phyloP scores from a whole-genome alignment of 2,329 filamentous ascomycete species.

The Talaromyces sp. region DNA sequence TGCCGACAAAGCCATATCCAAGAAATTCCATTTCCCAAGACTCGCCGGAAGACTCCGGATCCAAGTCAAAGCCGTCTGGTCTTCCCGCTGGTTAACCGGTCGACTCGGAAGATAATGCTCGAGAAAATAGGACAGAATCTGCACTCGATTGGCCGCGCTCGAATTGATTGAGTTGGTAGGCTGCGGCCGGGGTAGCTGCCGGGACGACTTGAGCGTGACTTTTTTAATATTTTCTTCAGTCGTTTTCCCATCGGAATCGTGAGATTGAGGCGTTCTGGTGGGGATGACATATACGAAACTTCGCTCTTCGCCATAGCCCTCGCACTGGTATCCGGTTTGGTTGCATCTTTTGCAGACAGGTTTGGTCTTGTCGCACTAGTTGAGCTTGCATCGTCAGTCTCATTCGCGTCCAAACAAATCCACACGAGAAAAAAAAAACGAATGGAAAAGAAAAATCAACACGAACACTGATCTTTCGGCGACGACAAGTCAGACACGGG shows the following conservation, averaged over 20 bases:
- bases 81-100: background rate
- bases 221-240: conserved; percentile 5
- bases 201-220: conserved; percentile 8
- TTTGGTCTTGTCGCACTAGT: conserved; percentile 10
- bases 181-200: conserved; percentile 6
- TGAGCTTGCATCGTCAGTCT: background rate
- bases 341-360: conserved; percentile 11
- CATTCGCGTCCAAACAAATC: background rate
- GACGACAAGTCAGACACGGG: conserved; percentile 11
- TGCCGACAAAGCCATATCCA: conserved; percentile 10
- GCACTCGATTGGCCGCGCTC: background rate
- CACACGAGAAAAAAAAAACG: background rate
- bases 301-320: conserved; percentile 12
- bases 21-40: conserved; percentile 7
- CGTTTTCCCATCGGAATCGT: background rate
- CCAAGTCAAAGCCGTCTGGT: conserved; percentile 11
- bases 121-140: conserved; percentile 9
- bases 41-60: conserved; percentile 2
- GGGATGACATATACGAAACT: conserved; percentile 12
- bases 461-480: conserved; percentile 12
- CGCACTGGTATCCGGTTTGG: conserved; percentile 12
- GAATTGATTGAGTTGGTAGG: conserved; percentile 2
- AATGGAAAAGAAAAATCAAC: background rate
- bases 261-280: background rate
- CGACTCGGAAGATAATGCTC: conserved; percentile 8